Evolutionary conservation across 371 early-diverging fungal genomes (phyloP), one percentile per base, ranked within the genome.

Genomic region (Syncephalastrum monosporum): DNA sequence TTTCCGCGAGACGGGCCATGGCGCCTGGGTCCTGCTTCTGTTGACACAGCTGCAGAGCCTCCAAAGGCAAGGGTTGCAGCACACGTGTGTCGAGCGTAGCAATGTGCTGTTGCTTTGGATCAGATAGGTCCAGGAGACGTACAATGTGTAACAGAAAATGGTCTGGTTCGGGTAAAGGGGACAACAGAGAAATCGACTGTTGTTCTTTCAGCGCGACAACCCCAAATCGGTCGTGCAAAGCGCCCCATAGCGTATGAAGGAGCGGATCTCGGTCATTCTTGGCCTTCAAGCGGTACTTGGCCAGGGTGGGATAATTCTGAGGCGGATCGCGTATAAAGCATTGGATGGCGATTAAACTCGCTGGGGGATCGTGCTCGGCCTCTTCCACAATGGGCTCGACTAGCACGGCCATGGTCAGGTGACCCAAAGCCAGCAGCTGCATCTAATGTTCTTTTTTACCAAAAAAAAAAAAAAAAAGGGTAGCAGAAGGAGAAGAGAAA

Each of bases 301-400:
- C 72, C 50, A 74, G 63, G 7, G 82, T 84, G 44, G 82, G 81
- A 15, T 70, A 68, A 16, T 68, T 70, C 10, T 63, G 74, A 5
- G 80, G 81, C 33, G 82, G 77, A 6, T 67, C 72, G 45, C 56
- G 68, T 14, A 75, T 59, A 61, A 75, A 75, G 19, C 59, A 61
- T n/a, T 55, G 45, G 19, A 75, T 65, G 6, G 68, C 63, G 1
- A 72, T 33, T 10, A 33, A 33, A 10, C 38, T 33, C 38, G 38
- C 38, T 33, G 38, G 38, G 10, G 38, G 38, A 33, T 33, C 38
- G 12, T 33, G 38, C 38, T 33, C 38, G 5, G 54, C 0, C 58
- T 64, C 17, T 47, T 60, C 1, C 41, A 51, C 47, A 55, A 56
- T 16, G 56, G 42, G 64, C 71, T 63, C 61, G 16, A 70, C 55